These are phyloP conservation scores for Apiotrichum veenhuisii DNA, from an alignment of 1,284 basidiomycete species.

Conservation along the genomic window DNA sequence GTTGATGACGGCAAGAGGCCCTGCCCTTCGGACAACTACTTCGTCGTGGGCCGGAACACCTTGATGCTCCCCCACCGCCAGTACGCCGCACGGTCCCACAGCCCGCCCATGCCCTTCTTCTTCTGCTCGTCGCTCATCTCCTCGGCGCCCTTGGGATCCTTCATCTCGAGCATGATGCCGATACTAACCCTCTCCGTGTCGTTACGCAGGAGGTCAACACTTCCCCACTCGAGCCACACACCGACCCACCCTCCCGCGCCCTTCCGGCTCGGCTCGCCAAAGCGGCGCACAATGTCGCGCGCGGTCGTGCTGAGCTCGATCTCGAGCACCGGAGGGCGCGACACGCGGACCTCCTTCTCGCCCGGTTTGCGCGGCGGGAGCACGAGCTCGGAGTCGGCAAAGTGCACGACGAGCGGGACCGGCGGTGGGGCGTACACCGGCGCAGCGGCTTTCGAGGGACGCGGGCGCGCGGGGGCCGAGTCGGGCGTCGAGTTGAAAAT, in stretches of 20 bases:
- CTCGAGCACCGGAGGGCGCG: conserved; percentile 51
- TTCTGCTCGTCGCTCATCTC: conserved; percentile 27
- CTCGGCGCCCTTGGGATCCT: conserved; percentile 33
- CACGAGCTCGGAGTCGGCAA: conserved; percentile 50
- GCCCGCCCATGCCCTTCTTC: conserved; percentile 38
- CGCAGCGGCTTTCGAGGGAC: neutral
- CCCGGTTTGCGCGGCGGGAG: conserved; percentile 33
- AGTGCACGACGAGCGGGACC: conserved; percentile 60
- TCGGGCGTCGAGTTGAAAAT: conserved; percentile 61
- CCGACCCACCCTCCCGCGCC: conserved; percentile 84
- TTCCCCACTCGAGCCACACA: conserved; percentile 88
- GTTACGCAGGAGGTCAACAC: conserved; percentile 40
- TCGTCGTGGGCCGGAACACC: conserved; percentile 24
- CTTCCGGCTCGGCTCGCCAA: conserved; percentile 81
- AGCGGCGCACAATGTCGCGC: conserved; percentile 63
- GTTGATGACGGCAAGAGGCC: too few relatives aligned
- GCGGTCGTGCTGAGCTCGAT: conserved; percentile 60
- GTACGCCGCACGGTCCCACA: conserved; percentile 44
- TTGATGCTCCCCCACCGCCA: conserved; percentile 47
- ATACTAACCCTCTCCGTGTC: conserved; percentile 17
- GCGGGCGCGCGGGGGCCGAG: neutral
- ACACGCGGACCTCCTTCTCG: conserved; percentile 13
- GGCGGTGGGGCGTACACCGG: conserved; percentile 25
- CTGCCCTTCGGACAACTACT: too few relatives aligned
- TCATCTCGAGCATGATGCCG: conserved; percentile 42